These are phyloP conservation scores for Candida sojae DNA, from an alignment of 1,139 yeast species.

Conservation along the genomic window DNA sequence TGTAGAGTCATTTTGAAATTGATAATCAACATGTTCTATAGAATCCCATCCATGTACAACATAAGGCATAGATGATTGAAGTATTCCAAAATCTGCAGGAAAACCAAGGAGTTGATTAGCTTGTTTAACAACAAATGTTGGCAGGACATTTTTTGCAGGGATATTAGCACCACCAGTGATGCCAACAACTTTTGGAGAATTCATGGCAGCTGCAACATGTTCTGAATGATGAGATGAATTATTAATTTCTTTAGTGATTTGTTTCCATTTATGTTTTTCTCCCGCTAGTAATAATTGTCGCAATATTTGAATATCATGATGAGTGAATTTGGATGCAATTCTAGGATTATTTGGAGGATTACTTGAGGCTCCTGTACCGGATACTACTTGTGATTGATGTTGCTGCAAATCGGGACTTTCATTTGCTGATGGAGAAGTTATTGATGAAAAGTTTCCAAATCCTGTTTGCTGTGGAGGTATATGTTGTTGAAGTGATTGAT, in stretches of 20 bases:
- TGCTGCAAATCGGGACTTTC: constrained; percentile 2
- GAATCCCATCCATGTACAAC: constrained; percentile 47
- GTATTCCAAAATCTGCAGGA: constrained; percentile 41
- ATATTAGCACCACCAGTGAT: constrained; percentile 6
- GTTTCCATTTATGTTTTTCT: constrained; percentile 50
- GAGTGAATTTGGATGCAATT: constrained; percentile 28
- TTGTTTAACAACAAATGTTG: constrained; percentile 48
- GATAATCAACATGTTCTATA: constrained; percentile 18
- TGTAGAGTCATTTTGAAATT: constrained; percentile 16
- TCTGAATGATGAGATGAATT: constrained; percentile 15
- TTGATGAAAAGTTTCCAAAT: background rate
- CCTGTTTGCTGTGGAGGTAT: background rate
- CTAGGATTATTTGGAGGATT: constrained; percentile 13
- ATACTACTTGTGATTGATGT: constrained; percentile 7
- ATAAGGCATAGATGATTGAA: constrained; percentile 45
- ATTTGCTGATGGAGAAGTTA: background rate
- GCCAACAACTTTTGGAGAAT: constrained; percentile 4
- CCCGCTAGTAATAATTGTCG: constrained; percentile 42
- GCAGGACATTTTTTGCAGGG: constrained; percentile 38
- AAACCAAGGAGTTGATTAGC: constrained; percentile 43
- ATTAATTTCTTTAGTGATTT: constrained; percentile 47
- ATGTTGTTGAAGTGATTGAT: background rate
- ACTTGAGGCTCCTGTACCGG: constrained; percentile 17
- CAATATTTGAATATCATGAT: constrained; percentile 41
- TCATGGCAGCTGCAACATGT: constrained; percentile 20